Base-by-base conservation (phyloP, 129 eudicot species). In the Escallonia herrerae region DNA sequence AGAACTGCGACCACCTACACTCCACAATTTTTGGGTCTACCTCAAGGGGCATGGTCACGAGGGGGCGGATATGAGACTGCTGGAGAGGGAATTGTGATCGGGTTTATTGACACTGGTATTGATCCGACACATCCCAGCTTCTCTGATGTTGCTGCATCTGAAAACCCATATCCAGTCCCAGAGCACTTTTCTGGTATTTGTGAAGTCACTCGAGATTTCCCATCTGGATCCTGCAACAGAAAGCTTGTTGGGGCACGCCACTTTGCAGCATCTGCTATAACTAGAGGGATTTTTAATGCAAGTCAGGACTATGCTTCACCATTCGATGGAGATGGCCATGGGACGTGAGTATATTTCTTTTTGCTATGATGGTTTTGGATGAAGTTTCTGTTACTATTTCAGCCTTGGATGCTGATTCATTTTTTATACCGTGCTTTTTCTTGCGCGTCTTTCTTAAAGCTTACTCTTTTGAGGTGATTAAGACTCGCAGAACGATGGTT, bases 251-350 rank as follows among this genome's bases (percentile, higher is more conserved):
- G 98, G 71, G 98, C 98, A 22, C 96, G 98, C 46, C 98, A 93
- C 79, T 93, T 93, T 78, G 98, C 98, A 41, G 98, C 98, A 15
- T 93, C 98, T 66, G 98, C 98, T 56, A 86, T 93, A 57, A 93
- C 98, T 9, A 71, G 98, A 58, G 98, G 98, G 72, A 88, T 93
- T 61, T 93, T 93, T 62, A 93, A 93, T 70, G 89, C 95, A 12
- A 77, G 89, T 56, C 89, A 93, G 87, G 98, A 93, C 63, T 93
- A 81, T 76, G 96, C 98, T 61, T 93, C 98, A 51, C 98, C 98
- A 1, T 79, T 79, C 82, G 98, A 93, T 63, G 98, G 89, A 7
- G 96, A 89, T 71, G 98, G 98, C 70, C 98, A 93, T 76, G 98
- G 98, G 47, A 88, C 98, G 98, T 93, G 74, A 79, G 98, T 86